phyloP scores from a whole-genome alignment of 2,329 filamentous ascomycete species.

The Hansfordia pulvinata region DNA sequence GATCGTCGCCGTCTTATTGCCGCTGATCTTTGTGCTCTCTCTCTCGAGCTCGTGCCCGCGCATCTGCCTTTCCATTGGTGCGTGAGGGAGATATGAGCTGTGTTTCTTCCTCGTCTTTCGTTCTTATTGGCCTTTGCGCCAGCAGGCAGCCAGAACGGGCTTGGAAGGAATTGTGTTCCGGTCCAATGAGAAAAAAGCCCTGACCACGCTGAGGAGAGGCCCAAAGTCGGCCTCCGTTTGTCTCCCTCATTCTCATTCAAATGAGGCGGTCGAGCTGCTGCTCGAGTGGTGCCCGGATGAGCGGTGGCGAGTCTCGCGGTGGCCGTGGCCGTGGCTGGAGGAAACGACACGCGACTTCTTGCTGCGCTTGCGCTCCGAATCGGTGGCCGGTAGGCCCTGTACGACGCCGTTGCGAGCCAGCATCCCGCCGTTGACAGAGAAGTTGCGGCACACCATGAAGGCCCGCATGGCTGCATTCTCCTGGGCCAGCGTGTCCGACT shows the following conservation, averaged over 20 bases:
- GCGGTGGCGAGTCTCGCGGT: slow-evolving; percentile 29
- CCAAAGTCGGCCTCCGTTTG: slow-evolving; percentile 9
- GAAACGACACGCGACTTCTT: slow-evolving; percentile 39
- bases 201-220: slow-evolving; percentile 7
- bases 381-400: slow-evolving; percentile 47
- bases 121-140: too few species aligned
- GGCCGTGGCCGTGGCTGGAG: slow-evolving; percentile 22
- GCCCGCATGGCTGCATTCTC: slow-evolving; percentile 92
- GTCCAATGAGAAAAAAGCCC: too few species aligned
- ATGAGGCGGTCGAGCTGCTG: slow-evolving; percentile 47
- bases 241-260: slow-evolving; percentile 29
- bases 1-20: slow-evolving; percentile 11
- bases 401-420: slow-evolving; percentile 55
- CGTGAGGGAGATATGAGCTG: too few species aligned
- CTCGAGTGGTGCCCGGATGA: slow-evolving; percentile 45
- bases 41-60: too few species aligned
- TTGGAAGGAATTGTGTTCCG: too few species aligned
- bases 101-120: too few species aligned
- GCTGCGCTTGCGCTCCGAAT: slow-evolving; percentile 32
- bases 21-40: too few species aligned
- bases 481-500: slow-evolving; percentile 69
- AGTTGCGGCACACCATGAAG: slow-evolving; percentile 96
- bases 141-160: too few species aligned
- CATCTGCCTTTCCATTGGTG: too few species aligned
- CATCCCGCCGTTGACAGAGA: slow-evolving; percentile 95